Evolutionary conservation across 805 yeast genomes (phyloP).

Genomic region (Kodamaea kaohsiungensis): DNA sequence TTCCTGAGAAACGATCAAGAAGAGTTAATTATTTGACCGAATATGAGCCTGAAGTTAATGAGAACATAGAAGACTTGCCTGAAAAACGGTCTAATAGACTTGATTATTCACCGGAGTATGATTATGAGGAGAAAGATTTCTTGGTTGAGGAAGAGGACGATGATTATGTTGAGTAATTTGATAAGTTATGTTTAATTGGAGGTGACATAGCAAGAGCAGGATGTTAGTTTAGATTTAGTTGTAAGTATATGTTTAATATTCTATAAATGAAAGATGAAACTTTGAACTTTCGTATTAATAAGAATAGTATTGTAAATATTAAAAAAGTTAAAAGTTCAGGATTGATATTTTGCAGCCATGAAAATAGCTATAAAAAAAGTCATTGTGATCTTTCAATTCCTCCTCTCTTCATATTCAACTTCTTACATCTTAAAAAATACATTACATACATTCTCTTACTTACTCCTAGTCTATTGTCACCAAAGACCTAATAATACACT

Average conservation of each 20-base stretch:
- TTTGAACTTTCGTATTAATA: too few relatives aligned
- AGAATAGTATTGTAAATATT: too few relatives aligned
- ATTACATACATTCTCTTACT: neutral
- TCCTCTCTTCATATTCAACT: too few relatives aligned
- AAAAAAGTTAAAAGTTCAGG: too few relatives aligned
- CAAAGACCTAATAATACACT: conserved; percentile 1
- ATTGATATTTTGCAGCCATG: too few relatives aligned
- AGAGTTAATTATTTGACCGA: conserved; percentile 3
- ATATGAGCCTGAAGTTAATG: neutral
- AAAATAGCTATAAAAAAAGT: too few relatives aligned
- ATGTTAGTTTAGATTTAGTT: too few relatives aligned
- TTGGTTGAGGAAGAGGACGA: conserved; percentile 22
- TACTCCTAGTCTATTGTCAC: neutral
- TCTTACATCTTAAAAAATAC: neutral
- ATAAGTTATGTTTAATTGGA: neutral
- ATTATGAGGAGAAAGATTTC: conserved; percentile 4
- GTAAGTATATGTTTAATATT: too few relatives aligned
- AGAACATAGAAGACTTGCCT: conserved; percentile 14
- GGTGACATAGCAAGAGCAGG: too few relatives aligned
- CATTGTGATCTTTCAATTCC: too few relatives aligned
- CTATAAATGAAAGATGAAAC: too few relatives aligned
- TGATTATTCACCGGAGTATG: neutral
- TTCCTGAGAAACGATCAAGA: conserved; percentile 7
- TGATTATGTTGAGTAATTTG: conserved; percentile 15
- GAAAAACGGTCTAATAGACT: conserved; percentile 7